Conservation (phyloP, 2,329 filamentous ascomycete species). For the Hymenoscyphus linearis region DNA sequence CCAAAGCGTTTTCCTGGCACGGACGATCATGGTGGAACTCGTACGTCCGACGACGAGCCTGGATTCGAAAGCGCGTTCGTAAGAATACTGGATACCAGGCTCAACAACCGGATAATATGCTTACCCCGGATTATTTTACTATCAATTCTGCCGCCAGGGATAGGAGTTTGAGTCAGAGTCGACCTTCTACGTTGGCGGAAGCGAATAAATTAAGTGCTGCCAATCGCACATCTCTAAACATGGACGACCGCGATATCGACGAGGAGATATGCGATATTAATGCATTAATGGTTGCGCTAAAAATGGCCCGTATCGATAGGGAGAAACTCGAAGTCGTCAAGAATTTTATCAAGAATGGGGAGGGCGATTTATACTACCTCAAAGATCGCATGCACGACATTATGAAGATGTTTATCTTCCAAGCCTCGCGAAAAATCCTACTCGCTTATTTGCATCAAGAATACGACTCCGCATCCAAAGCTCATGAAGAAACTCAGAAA, state of each 20-base stretch:
- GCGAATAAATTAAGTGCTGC: conserved; percentile 25
- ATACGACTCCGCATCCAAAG: conserved; percentile 49
- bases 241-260: conserved; percentile 41
- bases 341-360: conserved; percentile 73
- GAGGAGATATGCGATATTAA: conserved; percentile 54
- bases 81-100: conserved; percentile 39
- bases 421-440: conserved; percentile 75
- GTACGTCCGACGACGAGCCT: conserved; percentile 84
- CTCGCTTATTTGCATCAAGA: conserved; percentile 64
- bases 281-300: conserved; percentile 62
- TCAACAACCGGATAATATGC: conserved; percentile 52
- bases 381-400: conserved; percentile 72
- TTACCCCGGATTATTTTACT: conserved; percentile 75
- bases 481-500: conserved; percentile 30
- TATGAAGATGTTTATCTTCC: conserved; percentile 84
- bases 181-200: conserved; percentile 23
- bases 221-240: conserved; percentile 27
- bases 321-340: conserved; percentile 84
- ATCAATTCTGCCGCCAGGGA: conserved; percentile 52
- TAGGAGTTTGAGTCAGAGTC: conserved; percentile 35
- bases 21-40: conserved; percentile 88
- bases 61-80: conserved; percentile 77
- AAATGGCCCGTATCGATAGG: conserved; percentile 71
- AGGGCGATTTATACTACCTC: conserved; percentile 72
- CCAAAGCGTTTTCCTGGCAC: conserved; percentile 74